Conservation (phyloP, 1,284 basidiomycete genomes). For the Puccinia triticina region DNA sequence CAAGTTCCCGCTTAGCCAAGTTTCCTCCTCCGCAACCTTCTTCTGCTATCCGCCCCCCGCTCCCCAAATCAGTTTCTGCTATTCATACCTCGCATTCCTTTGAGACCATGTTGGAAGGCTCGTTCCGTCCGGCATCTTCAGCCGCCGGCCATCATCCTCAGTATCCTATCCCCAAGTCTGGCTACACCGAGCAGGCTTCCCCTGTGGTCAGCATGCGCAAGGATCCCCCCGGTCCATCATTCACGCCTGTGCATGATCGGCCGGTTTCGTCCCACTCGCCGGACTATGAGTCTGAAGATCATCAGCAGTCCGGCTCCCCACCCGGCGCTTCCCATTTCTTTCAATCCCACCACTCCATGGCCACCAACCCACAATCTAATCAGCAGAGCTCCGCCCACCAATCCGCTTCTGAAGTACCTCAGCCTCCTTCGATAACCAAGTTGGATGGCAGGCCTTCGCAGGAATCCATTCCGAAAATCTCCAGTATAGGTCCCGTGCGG, state of each 20-base stretch:
- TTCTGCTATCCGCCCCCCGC: too few species aligned
- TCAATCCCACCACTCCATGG: background rate
- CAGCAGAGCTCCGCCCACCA: conserved; percentile 10
- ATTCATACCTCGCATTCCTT: background rate
- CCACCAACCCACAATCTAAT: background rate
- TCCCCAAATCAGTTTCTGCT: background rate
- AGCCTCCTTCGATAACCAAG: conserved; percentile 14
- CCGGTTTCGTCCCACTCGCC: conserved; percentile 30
- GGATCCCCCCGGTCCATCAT: conserved; percentile 28
- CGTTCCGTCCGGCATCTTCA: conserved; percentile 36
- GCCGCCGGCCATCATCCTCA: conserved; percentile 20
- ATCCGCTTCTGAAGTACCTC: background rate
- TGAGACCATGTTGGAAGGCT: conserved; percentile 48
- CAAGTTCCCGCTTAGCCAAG: background rate
- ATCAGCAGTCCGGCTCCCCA: conserved; percentile 24
- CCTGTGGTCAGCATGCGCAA: conserved; percentile 22
- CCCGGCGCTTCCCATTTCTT: conserved; percentile 15
- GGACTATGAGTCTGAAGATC: conserved; percentile 46
- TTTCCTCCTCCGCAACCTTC: background rate
- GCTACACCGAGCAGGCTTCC: conserved; percentile 20
- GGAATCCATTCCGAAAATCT: conserved; percentile 25
- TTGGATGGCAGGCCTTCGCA: conserved; percentile 18
- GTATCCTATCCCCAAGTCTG: conserved; percentile 3
- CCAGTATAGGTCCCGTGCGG: conserved; percentile 45
- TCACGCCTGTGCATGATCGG: conserved; percentile 35